Evolutionary conservation across 176 grass and related monocot species (phyloP), one percentile per base, ranked within the genome.

Genomic region (Phoenix dactylifera): DNA sequence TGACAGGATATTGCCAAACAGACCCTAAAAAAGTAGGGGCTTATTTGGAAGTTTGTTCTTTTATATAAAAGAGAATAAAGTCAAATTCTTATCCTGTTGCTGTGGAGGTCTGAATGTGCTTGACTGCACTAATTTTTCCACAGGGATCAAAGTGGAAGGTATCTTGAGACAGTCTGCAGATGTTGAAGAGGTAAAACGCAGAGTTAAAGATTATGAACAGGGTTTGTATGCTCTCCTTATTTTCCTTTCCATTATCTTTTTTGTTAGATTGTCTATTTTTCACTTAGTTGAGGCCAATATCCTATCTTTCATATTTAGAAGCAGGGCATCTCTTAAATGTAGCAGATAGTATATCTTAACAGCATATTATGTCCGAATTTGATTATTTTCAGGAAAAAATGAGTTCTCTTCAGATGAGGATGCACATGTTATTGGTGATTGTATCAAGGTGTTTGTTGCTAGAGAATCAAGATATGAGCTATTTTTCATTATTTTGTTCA

Each of bases 141-240:
- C 54, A 98, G 93, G 93, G 62, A 65, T 83, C 66, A 98, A 98
- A 77, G 84, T 92, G 70, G 93, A 98, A 85, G 93, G 93, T 54
- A 79, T 98, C 59, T 78, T 98, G 51, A 79, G 93, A 25, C 93
- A 98, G 66, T 98, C 93, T 74, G 93, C 93, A 85, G 93, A 98
- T 67, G 93, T 98, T 71, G 93, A 98, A 98, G 93, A 98, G 83
- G 93, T 98, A 66, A 83, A 92, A 66, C 75, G 82, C 55, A 86
- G 93, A 85, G 60, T 98, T 74, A 70, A 32, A 30, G 84, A 91
- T 74, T 98, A 98, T 62, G 93, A 98, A 75, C 89, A 92, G 62
- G 93, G 93, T 98, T n/a, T 54, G 70, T 63, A 60, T 35, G 3
- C 15, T n/a, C 28, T 68, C 0, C 15, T 3, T 65, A 2, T 5